Evolutionary conservation across 306 rosid species (phyloP), one percentile per base, ranked within the genome.

Genomic region (Glycine tomentella): DNA sequence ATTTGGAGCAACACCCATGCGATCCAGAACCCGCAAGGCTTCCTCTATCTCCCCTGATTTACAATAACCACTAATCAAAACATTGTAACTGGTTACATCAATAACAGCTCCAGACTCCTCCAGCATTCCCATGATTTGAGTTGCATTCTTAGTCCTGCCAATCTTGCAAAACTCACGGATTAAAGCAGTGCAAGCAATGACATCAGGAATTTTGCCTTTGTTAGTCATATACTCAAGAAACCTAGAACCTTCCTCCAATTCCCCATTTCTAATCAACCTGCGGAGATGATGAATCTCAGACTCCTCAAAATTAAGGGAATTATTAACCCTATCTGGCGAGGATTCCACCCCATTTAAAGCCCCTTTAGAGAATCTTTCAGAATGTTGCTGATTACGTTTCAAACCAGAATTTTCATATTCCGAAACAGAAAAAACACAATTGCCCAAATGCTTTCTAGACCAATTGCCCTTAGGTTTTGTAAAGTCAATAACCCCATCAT

Each of bases 31-130:
- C 83, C 46, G 73, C 64, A 91, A 84, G 25, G 97, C 97, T 66
- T 84, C 82, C 9, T 85, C 87, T 72, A 85, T 90, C 86, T 90
- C 97, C 58, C 96, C 97, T 11, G 91, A 87, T 80, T 78, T 89
- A 89, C 97, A 93, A 42, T 67, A 8, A 42, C 9, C 72, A 40
- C 34, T 5, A 44, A 67, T 67, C 52, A 67, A 16, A 67, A 91
- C 91, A 74, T 93, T 91, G 81, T 93, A 93, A 45, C 86, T 91
- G 67, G 80, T 91, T 14, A 93, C 91, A 85, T 93, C 97, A 75
- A 87, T 91, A 48, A 89, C 87, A 62, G 90, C 91, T 51, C 94
- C 96, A 1, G 91, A 91, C 2, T 83, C 87, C 70, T 90, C 96
- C 8, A 93, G 59, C 62, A 91, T 85, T 79, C 85, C 84, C 92